Base-by-base conservation (phyloP, 73 alveolate species). In the Blepharisma japonicum region DNA sequence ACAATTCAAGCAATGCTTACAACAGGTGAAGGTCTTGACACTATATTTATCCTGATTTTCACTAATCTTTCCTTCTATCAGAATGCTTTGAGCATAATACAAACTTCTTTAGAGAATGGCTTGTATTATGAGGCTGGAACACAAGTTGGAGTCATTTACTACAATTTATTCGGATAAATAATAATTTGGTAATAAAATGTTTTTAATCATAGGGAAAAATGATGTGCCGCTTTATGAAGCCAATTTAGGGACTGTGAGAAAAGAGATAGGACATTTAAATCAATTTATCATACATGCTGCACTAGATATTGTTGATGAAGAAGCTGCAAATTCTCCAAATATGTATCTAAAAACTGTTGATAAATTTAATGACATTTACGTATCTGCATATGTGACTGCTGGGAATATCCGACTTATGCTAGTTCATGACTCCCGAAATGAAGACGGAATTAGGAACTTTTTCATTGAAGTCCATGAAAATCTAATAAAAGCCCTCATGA, bases 261-360 rank as follows among this genome's bases (percentile, higher is more conserved):
- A 70, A 45, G 56, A 70, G 55, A 70, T 39, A 23, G 80, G 80
- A 11, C 66, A 70, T 70, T 47, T 70, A 20, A 70, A 39, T 6
- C 80, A 70, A 80, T 70, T 70, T 45, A 47, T 70, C 11, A 70
- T 70, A n/a, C 80, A 70, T 45, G 56, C 80, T 47, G 80, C 80
- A 2, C 61, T 70, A n/a, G 80, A 70, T 45, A 70, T 70, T 25
- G 80, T 70, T 1, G 80, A 70, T 45, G 80, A 70, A 5, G 66
- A 45, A 70, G 56, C 80, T n/a, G 32, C 56, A 2, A 9, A 9
- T 39, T 45, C 56, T 45, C 32, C 80, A n/a, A 39, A 39, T n/a
- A 70, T 70, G 80, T 47, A 70, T 45, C 27, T 70, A 5, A 70
- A 70, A 45, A 47, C 66, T 14, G 61, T 70, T n/a, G 80, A 70